Evolutionary conservation across 2,329 filamentous ascomycete genomes (phyloP).

Genomic region (Penicillium fuscoglaucum): DNA sequence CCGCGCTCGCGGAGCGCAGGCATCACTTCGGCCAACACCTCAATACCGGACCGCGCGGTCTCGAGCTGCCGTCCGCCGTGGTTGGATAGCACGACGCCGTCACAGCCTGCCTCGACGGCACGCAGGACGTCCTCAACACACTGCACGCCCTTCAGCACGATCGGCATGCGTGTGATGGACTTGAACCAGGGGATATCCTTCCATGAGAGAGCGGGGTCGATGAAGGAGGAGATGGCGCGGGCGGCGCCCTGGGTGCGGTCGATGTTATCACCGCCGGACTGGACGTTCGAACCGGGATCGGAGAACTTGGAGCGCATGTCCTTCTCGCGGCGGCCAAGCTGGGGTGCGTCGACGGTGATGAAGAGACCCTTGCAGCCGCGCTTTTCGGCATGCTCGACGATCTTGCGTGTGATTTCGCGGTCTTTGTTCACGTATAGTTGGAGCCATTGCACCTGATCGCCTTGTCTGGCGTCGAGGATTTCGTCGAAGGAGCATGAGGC

Average conservation of each 20-base stretch:
- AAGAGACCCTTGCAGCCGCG: conserved; percentile 94
- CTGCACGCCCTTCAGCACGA: conserved; percentile 95
- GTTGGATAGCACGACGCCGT: conserved; percentile 92
- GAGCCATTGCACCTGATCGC: conserved; percentile 88
- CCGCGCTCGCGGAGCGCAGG: conserved; percentile 74
- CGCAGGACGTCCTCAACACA: conserved; percentile 90
- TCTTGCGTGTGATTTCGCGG: conserved; percentile 81
- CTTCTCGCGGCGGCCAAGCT: conserved; percentile 92
- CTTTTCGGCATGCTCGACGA: conserved; percentile 86
- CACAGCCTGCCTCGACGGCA: conserved; percentile 77
- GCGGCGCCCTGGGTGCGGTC: conserved; percentile 91
- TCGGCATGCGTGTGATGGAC: conserved; percentile 88
- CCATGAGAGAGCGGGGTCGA: conserved; percentile 92
- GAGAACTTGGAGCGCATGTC: conserved; percentile 94
- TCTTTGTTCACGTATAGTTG: conserved; percentile 98
- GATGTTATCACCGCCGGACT: conserved; percentile 66
- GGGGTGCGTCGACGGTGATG: conserved; percentile 96
- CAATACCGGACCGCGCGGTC: conserved; percentile 82
- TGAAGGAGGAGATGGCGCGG: conserved; percentile 92
- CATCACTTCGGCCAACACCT: conserved; percentile 91
- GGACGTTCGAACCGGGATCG: conserved; percentile 80
- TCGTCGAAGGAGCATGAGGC: conserved; percentile 98
- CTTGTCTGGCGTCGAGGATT: conserved; percentile 79
- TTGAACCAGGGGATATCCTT: conserved; percentile 92
- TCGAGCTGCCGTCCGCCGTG: conserved; percentile 95